A percentile compares a stretch with the other conserved stretches of the same genome.
These are phyloP conservation scores for Westerdykella ornata DNA, from an alignment of 2,329 filamentous ascomycete species.

Conservation along the genomic window DNA sequence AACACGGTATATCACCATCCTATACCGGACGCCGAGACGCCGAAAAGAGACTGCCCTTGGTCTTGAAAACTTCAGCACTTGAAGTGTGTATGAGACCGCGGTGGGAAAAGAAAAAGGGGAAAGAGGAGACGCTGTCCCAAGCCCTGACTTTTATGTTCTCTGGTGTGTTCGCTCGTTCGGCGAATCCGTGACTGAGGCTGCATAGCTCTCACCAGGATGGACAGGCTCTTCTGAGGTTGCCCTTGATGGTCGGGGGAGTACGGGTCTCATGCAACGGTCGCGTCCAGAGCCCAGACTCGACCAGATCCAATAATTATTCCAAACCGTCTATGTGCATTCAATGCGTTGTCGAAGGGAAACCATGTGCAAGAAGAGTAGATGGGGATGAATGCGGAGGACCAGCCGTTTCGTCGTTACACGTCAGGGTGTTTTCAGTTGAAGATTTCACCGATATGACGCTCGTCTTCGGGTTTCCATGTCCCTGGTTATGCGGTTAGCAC, in stretches of 20 bases:
- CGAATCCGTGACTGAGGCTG: background rate
- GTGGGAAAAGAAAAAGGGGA: background rate
- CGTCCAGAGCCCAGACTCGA: background rate
- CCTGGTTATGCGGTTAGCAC: conserved; percentile 25
- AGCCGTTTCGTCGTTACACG: background rate
- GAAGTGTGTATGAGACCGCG: conserved; percentile 16
- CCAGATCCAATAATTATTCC: background rate
- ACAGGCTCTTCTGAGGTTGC: background rate
- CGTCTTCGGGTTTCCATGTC: conserved; percentile 33
- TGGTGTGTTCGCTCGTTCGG: background rate
- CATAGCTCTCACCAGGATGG: background rate
- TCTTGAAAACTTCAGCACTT: conserved; percentile 24
- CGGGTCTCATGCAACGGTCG: background rate
- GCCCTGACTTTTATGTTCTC: background rate
- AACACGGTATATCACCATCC: too few species aligned
- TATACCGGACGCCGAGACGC: too few species aligned
- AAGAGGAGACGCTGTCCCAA: conserved; percentile 1
- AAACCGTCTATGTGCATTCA: conserved; percentile 5
- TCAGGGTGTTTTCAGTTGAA: conserved; percentile 19
- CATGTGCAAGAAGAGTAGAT: conserved; percentile 14
- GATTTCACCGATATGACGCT: conserved; percentile 32
- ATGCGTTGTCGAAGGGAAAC: conserved; percentile 4
- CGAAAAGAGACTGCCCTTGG: background rate
- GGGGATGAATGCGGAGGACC: background rate
- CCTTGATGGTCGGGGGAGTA: too few species aligned